Base-by-base conservation (phyloP, 2,329 filamentous ascomycete genomes). In the Diaporthe sp. region DNA sequence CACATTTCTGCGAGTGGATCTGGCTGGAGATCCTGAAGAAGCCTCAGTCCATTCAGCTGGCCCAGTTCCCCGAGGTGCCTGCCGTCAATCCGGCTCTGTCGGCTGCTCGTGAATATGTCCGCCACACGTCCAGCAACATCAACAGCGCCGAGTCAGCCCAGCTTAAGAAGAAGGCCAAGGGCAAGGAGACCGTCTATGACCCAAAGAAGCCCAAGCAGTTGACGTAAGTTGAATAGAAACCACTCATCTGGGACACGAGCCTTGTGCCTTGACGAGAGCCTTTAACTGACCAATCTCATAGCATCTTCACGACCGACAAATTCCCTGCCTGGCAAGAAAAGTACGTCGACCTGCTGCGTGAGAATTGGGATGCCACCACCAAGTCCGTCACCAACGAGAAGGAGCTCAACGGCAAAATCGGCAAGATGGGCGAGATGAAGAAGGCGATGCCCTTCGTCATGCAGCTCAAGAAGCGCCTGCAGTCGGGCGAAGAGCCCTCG, bases 381-480 rank as follows among this genome's bases (percentile, higher is more conserved):
- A 87, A 94, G 78, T 86, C 87, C 13, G 85, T 94, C 73, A 73
- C 83, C 78, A 93, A 98, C 82, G 94, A 97, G 83, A 98, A 97
- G 87, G 92, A 91, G 74, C 87, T 98, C 63, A 94, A 92, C 81
- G 92, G 92, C 79, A 90, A 92, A 82, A 93, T 98, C 75, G 92
- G 92, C 79, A 98, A 98, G 88, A 89, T 95, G 82, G 92, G 92
- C 58, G 94, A 97, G 86, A 95, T 95, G 90, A 99, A 98, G 91
- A 97, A 97, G 87, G 96, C 95, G 3, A 98, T 98, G 96, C 97
- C 97, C 0, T 98, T 98, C 82, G 93, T 98, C 68, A 96, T 98
- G 86, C 86, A 84, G 9, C 87, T 98, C 76, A 98, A 98, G 92
- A 94, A 91, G 84, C 92, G 94, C 71, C 90, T 99, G 74, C 88